Percentiles rank a stretch among this genome's conserved stretches.
Evolutionary conservation across 225 moss, liverwort and hornwort species (phyloP).

Genomic region (Sphagnum contortum): DNA sequence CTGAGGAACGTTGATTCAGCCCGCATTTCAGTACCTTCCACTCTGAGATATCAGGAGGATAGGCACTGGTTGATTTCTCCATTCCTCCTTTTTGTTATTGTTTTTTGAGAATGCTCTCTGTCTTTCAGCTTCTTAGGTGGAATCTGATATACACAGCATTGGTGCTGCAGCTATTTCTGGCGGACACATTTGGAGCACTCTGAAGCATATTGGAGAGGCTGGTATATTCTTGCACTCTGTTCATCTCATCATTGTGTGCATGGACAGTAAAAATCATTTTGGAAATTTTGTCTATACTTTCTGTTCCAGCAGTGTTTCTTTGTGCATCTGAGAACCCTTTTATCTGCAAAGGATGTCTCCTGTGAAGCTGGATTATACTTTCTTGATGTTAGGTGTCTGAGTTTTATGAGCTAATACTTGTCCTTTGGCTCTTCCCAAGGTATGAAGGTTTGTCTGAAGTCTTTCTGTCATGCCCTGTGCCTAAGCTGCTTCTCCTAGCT

Average conservation of each 20-base stretch:
- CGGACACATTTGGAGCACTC: slow-evolving; percentile 76
- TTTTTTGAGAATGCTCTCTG: too few species aligned
- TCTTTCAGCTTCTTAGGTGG: too few species aligned
- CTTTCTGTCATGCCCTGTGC: slow-evolving; percentile 94
- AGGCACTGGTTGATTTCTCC: slow-evolving; percentile 49
- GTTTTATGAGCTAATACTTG: slow-evolving; percentile 7
- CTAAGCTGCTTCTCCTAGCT: slow-evolving; percentile 89
- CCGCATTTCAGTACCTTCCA: slow-evolving; percentile 87
- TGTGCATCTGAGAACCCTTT: too few species aligned
- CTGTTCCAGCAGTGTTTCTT: too few species aligned
- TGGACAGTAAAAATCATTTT: too few species aligned
- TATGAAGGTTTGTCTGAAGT: slow-evolving; percentile 93
- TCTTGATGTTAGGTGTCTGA: too few species aligned
- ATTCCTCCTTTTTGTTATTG: too few species aligned
- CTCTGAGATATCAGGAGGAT: slow-evolving; percentile 57
- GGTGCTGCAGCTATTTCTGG: slow-evolving; percentile 77
- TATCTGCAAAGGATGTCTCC: too few species aligned
- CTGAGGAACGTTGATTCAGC: slow-evolving; percentile 91
- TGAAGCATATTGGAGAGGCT: slow-evolving; percentile 94
- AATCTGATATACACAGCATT: too few species aligned
- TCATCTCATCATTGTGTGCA: too few species aligned
- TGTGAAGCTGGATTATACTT: too few species aligned
- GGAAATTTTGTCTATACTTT: too few species aligned
- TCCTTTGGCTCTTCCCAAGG: slow-evolving; percentile 42
- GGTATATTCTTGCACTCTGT: slow-evolving; percentile 27